These are phyloP conservation scores for Nigrospora sphaerica DNA, from an alignment of 2,329 filamentous ascomycete genomes.

Conservation along the genomic window DNA sequence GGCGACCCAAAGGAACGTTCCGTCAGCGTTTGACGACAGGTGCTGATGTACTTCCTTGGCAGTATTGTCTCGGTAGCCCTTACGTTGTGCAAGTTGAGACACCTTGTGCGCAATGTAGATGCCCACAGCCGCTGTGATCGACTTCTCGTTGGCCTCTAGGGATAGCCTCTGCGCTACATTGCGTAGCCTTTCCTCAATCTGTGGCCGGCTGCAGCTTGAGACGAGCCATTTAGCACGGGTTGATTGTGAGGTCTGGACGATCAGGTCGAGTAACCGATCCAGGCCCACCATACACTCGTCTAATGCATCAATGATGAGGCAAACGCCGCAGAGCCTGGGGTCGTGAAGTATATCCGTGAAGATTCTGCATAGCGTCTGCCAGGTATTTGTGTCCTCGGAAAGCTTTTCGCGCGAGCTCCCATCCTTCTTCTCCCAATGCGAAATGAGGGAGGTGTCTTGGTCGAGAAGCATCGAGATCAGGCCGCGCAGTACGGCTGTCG, in stretches of 20 bases:
- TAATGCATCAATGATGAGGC: constrained; percentile 37
- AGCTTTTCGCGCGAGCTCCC: constrained; percentile 18
- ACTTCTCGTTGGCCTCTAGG: constrained; percentile 28
- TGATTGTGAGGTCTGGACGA: no score
- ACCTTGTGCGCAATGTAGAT: constrained; percentile 29
- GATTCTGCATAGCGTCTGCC: constrained; percentile 27
- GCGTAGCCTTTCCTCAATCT: constrained; percentile 25
- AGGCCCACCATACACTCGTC: constrained; percentile 32
- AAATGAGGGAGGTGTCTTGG: constrained; percentile 22
- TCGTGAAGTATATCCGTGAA: constrained; percentile 32
- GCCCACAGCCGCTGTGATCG: constrained; percentile 25
- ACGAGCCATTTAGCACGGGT: no score
- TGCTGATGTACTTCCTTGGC: no score
- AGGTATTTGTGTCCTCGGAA: constrained; percentile 31
- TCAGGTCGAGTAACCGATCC: constrained; percentile 24
- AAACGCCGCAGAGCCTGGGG: constrained; percentile 15
- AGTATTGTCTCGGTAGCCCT: no score
- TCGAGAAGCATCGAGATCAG: no score
- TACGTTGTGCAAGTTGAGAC: no score
- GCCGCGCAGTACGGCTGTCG: no score
- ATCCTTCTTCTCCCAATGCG: constrained; percentile 24
- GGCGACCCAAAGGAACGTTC: no score
- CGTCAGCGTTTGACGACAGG: no score
- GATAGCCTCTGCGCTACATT: constrained; percentile 13
- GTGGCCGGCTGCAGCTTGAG: constrained; percentile 32